These are phyloP conservation scores for Phytophthora ramorum DNA, from an alignment of 352 stramenopile genomes.

Conservation along the genomic window DNA sequence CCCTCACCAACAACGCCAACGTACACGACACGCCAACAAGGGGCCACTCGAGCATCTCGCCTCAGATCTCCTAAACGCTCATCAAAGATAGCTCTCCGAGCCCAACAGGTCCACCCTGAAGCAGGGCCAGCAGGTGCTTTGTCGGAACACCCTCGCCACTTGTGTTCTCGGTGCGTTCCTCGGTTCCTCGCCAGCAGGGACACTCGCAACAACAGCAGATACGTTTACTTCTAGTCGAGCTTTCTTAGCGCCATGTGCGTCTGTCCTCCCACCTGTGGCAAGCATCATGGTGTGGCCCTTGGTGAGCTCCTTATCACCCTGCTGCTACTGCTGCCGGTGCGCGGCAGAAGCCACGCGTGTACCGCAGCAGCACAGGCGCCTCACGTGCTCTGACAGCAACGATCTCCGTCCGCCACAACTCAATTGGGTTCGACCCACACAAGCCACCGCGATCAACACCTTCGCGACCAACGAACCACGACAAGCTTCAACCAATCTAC, in stretches of 20 bases:
- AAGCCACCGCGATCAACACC: conserved; percentile 3
- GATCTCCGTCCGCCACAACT: conserved; percentile 23
- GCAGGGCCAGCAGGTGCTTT: conserved; percentile 15
- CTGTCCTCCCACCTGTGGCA: neutral
- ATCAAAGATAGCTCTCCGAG: neutral
- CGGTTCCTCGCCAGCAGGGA: conserved; percentile 7
- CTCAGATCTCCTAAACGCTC: neutral
- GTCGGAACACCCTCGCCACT: conserved; percentile 8
- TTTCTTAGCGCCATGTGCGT: conserved; percentile 13
- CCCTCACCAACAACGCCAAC: too few relatives aligned
- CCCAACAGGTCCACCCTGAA: neutral
- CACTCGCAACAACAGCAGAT: conserved; percentile 5
- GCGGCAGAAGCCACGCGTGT: neutral
- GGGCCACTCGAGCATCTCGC: neutral
- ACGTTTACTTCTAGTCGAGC: conserved; percentile 6
- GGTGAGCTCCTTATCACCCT: conserved; percentile 10
- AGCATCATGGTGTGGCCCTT: neutral
- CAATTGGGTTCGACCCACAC: conserved; percentile 12
- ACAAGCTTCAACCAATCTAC: neutral
- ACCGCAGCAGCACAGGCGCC: neutral
- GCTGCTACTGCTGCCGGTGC: conserved; percentile 1
- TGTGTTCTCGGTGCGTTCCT: conserved; percentile 14
- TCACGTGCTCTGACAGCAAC: neutral
- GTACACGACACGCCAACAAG: too few relatives aligned
- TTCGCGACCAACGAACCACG: neutral